Evolutionary conservation across 305 asterid genomes (phyloP), one percentile per base, ranked within the genome.

Genomic region (Galium porrigens): DNA sequence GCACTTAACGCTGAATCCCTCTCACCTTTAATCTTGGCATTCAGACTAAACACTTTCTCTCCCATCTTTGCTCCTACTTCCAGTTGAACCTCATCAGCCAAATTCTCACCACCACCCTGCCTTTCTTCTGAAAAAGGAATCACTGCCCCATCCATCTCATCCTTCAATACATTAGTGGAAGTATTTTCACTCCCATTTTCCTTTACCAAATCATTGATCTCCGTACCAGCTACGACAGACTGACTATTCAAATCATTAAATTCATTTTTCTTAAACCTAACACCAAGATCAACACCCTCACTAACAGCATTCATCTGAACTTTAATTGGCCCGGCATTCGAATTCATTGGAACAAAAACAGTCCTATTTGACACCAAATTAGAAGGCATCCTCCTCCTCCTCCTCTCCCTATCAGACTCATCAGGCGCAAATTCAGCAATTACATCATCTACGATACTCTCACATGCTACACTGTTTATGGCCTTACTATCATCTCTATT

Each of bases 361-460:
- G 22, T 74, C n/a, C 65, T 64, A 60, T 68, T 79, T 12, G 52
- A 51, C 11, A 46, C 6, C 29, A 59, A 63, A 61, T 65, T 76
- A 41, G 70, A 57, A 74, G 64, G 80, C n/a, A 76, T 68, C 76
- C 83, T 79, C 83, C 89, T 83, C 83, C 89, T 83, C 63, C 96
- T 79, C 75, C 74, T 83, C 78, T 81, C 90, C 70, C 94, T 83
- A 67, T 94, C 99, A 68, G 69, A 79, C 77, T 89, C 96, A 66
- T 89, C 96, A 27, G 94, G 90, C 6, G 91, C 96, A 72, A 87
- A 86, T 79, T 94, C 97, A 66, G 97, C 97, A 76, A 94, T 76
- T 68, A 87, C 92, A 64, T 85, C 90, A 70, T 89, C 97, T 54
- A 89, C 90, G 29, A 89, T 83, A 67, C 96, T 94, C 69, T 86